A percentile compares a stretch with the other conserved stretches of the same genome.
Evolutionary conservation across 78 protist genomes (phyloP).

Genomic region (Chrysochromulina parva): DNA sequence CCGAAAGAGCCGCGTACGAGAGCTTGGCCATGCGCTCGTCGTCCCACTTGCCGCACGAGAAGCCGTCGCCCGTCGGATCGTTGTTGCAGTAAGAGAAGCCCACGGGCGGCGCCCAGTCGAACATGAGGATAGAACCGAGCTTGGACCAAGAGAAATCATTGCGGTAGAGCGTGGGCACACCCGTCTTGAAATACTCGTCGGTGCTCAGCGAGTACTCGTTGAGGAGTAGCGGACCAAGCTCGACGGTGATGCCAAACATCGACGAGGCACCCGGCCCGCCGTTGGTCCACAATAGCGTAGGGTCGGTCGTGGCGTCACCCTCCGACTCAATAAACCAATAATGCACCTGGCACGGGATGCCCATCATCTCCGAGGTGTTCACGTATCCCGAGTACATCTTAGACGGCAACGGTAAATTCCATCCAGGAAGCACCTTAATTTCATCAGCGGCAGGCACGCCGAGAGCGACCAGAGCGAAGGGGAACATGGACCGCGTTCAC

Average conservation of each 20-base stretch:
- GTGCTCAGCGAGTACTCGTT: constrained; percentile 19
- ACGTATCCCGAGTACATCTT: background rate
- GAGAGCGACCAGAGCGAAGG: too few relatives aligned
- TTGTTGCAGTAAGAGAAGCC: constrained; percentile 52
- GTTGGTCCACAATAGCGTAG: constrained; percentile 24
- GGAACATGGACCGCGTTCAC: too few relatives aligned
- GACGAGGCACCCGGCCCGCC: constrained; percentile 59
- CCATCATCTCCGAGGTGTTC: too few relatives aligned
- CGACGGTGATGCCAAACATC: constrained; percentile 52
- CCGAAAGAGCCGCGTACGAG: background rate
- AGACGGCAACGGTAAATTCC: background rate
- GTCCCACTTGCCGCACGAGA: constrained; percentile 4
- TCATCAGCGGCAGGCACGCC: too few relatives aligned
- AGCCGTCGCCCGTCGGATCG: background rate
- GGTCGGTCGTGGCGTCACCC: background rate
- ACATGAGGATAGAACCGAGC: background rate
- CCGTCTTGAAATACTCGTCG: constrained; percentile 24
- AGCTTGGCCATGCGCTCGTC: background rate
- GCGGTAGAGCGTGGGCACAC: constrained; percentile 44
- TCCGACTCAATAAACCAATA: constrained; percentile 1
- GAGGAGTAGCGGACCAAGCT: constrained; percentile 56
- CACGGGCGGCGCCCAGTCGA: constrained; percentile 50
- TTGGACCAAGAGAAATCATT: constrained; percentile 50
- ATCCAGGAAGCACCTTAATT: too few relatives aligned
- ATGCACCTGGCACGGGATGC: background rate